Conservation (phyloP, 2,329 filamentous ascomycete genomes). For the Phialocephala sp. region DNA sequence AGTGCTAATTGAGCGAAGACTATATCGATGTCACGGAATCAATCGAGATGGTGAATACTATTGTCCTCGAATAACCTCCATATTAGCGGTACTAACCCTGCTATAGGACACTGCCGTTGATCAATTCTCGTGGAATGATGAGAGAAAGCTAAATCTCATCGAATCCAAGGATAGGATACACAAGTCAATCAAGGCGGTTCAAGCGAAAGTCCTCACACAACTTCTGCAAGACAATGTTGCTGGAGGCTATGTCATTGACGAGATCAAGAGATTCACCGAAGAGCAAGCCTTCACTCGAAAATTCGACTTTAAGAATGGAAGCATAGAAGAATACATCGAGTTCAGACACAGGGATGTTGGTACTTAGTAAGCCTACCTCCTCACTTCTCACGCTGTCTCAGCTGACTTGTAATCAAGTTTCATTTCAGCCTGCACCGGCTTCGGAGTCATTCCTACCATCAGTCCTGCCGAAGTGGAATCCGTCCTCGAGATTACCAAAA, state of each 20-base stretch:
- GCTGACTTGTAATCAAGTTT: neutral
- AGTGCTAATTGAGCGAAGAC: neutral
- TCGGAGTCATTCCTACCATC: neutral
- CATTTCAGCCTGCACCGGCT: neutral
- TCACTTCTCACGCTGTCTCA: neutral
- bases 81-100: neutral
- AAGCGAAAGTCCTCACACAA: neutral
- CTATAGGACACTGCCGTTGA: neutral
- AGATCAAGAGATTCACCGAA: constrained; percentile 4
- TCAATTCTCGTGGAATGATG: neutral
- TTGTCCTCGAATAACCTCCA: too few species aligned
- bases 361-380: neutral
- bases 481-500: neutral
- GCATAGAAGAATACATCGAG: neutral
- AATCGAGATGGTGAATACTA: neutral
- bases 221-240: neutral
- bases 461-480: neutral
- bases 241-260: neutral
- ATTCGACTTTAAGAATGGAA: constrained; percentile 1
- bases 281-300: neutral
- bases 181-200: neutral
- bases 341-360: constrained; percentile 2
- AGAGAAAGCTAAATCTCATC: neutral
- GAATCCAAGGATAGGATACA: neutral
- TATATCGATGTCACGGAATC: neutral